These are phyloP conservation scores for Blastomyces percursus DNA, from an alignment of 2,329 filamentous ascomycete species.

Conservation along the genomic window DNA sequence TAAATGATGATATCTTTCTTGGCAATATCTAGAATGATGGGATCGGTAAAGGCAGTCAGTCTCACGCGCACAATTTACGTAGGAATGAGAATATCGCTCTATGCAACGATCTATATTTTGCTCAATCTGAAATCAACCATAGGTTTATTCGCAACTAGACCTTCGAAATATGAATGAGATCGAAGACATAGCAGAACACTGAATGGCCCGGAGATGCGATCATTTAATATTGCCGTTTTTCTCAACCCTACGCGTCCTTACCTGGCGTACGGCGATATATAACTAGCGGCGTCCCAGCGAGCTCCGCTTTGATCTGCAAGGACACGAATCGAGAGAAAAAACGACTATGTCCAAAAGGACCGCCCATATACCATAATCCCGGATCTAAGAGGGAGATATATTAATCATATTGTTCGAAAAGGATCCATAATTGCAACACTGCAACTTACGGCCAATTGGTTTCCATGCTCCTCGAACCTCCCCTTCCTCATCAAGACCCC, in stretches of 20 bases:
- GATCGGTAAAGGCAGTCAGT: neutral
- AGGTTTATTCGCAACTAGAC: neutral
- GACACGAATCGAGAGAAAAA: conserved; percentile 36
- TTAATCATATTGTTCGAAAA: neutral
- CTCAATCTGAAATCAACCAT: neutral
- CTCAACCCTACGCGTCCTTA: neutral
- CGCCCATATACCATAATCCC: conserved; percentile 36
- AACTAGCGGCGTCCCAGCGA: conserved; percentile 15
- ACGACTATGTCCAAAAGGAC: conserved; percentile 32
- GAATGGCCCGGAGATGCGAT: neutral
- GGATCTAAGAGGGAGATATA: conserved; percentile 17
- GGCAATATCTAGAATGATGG: neutral
- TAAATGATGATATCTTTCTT: neutral
- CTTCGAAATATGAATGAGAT: neutral
- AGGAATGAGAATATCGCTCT: neutral
- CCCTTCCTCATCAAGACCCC: conserved; percentile 38
- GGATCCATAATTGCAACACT: neutral
- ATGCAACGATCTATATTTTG: neutral
- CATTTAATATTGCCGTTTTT: neutral
- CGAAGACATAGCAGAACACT: neutral
- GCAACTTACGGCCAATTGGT: conserved; percentile 28
- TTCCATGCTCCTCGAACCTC: conserved; percentile 37
- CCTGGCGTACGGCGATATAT: conserved; percentile 8
- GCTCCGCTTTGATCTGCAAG: conserved; percentile 35
- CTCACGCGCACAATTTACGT: neutral